Evolutionary conservation across 495 filamentous ascomycete species (phyloP).

Genomic region (Letharia lupina): DNA sequence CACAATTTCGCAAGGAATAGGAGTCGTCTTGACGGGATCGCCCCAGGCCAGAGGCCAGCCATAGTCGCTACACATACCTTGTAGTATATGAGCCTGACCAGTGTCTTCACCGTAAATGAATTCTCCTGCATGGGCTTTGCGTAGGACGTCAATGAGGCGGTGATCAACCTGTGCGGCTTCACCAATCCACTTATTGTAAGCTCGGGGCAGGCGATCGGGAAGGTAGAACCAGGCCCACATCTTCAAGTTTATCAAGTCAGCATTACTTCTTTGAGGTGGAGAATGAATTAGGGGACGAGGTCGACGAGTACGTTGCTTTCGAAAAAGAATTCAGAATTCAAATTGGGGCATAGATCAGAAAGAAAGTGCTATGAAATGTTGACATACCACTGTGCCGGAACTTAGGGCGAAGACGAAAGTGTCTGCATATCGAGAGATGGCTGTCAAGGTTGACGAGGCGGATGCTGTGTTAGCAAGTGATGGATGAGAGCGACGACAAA

Average conservation of each 20-base stretch:
- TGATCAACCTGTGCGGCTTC: conserved; percentile 70
- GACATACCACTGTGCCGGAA: conserved; percentile 51
- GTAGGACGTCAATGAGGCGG: conserved; percentile 67
- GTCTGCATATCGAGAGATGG: conserved; percentile 50
- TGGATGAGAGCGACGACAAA: conserved; percentile 45
- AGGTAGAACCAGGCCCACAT: conserved; percentile 90
- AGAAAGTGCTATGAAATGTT: background rate
- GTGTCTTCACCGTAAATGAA: conserved; percentile 74
- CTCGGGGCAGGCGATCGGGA: conserved; percentile 57
- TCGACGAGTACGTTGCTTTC: background rate
- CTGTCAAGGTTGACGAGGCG: conserved; percentile 23
- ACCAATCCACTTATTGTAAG: conserved; percentile 82
- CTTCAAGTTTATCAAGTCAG: background rate
- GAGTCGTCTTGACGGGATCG: conserved; percentile 62
- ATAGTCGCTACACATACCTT: conserved; percentile 68
- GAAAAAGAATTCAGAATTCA: background rate
- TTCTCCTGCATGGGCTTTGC: conserved; percentile 51
- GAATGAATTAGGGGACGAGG: background rate
- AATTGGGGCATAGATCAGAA: background rate
- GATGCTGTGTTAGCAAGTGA: conserved; percentile 23
- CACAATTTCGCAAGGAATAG: conserved; percentile 81
- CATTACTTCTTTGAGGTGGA: background rate
- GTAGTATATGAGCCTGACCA: conserved; percentile 60
- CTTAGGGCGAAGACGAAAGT: conserved; percentile 68
- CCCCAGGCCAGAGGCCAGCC: conserved; percentile 62